Evolutionary conservation across 1,139 yeast species (phyloP).

Genomic region (Hanseniaspora gamundiae): DNA sequence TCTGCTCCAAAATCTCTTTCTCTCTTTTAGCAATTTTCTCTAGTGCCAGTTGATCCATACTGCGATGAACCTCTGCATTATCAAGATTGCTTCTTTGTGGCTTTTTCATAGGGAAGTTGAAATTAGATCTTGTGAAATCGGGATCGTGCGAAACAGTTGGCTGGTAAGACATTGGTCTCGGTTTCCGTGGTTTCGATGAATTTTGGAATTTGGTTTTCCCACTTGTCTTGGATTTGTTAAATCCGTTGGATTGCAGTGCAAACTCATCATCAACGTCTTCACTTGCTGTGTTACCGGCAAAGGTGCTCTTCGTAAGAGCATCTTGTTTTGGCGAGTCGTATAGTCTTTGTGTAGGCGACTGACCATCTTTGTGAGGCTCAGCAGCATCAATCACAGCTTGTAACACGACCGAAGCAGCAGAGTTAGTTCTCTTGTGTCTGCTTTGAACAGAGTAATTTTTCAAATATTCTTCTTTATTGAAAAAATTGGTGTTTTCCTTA

Average conservation of each 20-base stretch:
- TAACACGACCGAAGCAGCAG: constrained; percentile 49
- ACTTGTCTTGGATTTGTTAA: constrained; percentile 1
- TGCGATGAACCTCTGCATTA: neutral
- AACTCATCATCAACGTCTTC: neutral
- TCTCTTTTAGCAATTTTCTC: neutral
- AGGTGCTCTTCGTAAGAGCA: neutral
- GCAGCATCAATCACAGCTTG: constrained; percentile 56
- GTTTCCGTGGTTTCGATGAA: constrained; percentile 36
- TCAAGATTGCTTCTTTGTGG: neutral
- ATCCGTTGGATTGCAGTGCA: neutral
- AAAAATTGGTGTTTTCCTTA: neutral
- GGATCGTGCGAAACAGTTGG: constrained; percentile 28
- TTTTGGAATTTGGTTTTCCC: constrained; percentile 7
- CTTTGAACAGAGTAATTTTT: constrained; percentile 2
- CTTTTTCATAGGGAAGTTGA: neutral
- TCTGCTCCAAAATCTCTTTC: neutral
- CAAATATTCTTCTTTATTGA: constrained; percentile 9
- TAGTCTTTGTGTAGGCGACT: neutral
- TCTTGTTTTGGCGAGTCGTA: constrained; percentile 22
- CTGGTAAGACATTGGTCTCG: constrained; percentile 73
- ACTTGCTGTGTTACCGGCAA: neutral
- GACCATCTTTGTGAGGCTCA: neutral
- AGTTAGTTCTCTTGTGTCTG: constrained; percentile 21
- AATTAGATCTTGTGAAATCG: neutral
- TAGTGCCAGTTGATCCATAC: neutral